Conservation (phyloP, 1,139 yeast species). For the Geotrichum klebahnii region DNA sequence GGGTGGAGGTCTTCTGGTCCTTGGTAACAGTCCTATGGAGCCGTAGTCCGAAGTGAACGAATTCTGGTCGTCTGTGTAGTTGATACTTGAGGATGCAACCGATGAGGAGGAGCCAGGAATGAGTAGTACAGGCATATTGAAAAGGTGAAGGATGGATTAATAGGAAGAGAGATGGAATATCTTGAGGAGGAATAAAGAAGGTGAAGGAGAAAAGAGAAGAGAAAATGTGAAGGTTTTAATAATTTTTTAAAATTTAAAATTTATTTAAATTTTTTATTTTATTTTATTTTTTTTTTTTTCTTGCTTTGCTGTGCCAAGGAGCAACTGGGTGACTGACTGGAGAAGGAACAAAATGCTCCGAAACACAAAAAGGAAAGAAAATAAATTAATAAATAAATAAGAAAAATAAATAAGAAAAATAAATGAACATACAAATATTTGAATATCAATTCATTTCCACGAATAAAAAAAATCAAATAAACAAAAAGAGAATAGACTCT, state of each 20-base stretch:
- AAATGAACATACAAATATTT: background rate
- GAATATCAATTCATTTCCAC: background rate
- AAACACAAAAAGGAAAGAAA: background rate
- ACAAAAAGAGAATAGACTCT: background rate
- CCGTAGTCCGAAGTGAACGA: constrained; percentile 16
- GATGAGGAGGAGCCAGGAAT: constrained; percentile 1
- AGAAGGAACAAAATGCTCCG: background rate
- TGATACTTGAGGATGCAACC: constrained; percentile 5
- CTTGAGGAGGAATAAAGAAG: background rate
- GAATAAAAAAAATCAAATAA: background rate
- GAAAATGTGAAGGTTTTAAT: background rate
- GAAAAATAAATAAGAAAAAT: background rate
- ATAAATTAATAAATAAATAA: no score
- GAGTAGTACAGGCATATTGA: constrained; percentile 12
- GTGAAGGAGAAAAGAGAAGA: background rate
- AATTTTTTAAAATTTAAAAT: background rate
- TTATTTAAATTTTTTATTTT: background rate
- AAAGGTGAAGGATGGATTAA: background rate
- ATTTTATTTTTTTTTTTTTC: background rate
- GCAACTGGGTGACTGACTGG: background rate
- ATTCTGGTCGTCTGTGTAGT: constrained; percentile 14
- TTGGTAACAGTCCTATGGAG: constrained; percentile 19
- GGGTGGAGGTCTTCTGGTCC: constrained; percentile 23
- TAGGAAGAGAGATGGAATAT: background rate
- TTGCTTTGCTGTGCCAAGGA: background rate